Evolutionary conservation across 2,329 filamentous ascomycete species (phyloP).

Genomic region (Lachnellula subtilissima): DNA sequence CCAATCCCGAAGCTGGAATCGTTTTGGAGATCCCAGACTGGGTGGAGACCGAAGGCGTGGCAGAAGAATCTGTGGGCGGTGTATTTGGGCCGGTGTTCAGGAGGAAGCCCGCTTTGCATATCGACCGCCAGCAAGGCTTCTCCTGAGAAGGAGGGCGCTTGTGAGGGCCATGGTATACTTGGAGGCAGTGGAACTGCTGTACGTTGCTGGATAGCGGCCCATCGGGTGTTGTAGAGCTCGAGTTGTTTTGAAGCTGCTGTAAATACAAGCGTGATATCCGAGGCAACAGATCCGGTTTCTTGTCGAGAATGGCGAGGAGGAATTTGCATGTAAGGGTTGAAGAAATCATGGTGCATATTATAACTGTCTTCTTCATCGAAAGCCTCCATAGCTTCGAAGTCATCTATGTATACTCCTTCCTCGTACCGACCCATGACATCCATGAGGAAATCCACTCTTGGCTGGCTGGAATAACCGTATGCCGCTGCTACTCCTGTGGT

Average conservation of each 20-base stretch:
- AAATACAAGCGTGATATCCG: neutral
- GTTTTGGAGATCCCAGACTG: neutral
- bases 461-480: neutral
- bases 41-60: constrained; percentile 6
- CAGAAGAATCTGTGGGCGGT: constrained; percentile 7
- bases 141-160: neutral
- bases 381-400: neutral
- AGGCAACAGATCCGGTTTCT: neutral
- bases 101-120: neutral
- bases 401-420: neutral
- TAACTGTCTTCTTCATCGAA: neutral
- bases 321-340: neutral
- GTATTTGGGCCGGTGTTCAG: neutral
- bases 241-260: constrained; percentile 6
- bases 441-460: neutral
- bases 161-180: neutral
- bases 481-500: neutral
- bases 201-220: neutral
- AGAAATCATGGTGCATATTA: neutral
- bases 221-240: constrained; percentile 6
- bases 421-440: neutral
- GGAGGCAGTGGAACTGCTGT: neutral
- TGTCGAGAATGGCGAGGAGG: neutral
- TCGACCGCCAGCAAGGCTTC: neutral
- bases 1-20: neutral